phyloP scores from a whole-genome alignment of 371 early-diverging fungal species.

The Lichtheimia ramosa region DNA sequence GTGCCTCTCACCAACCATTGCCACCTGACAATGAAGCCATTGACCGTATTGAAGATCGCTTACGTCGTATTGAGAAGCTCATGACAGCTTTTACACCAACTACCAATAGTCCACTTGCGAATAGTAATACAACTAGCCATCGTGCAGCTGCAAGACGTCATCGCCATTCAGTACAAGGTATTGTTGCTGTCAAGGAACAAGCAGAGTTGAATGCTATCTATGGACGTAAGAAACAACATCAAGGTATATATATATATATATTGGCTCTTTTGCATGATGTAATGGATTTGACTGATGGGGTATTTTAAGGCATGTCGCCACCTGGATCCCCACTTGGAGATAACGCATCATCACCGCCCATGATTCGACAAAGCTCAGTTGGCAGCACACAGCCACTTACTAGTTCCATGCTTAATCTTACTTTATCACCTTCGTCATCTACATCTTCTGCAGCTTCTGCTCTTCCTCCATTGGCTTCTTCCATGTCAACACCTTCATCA shows the following conservation, averaged over 20 bases:
- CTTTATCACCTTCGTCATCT: conserved; percentile 37
- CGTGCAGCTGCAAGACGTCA: conserved; percentile 25
- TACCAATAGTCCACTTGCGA: conserved; percentile 11
- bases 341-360: conserved; percentile 16
- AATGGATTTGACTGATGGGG: not conserved
- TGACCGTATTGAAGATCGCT: conserved; percentile 50
- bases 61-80: conserved; percentile 46
- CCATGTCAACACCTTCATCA: conserved; percentile 27
- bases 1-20: conserved; percentile 6
- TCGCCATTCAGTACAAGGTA: conserved; percentile 52
- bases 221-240: conserved; percentile 13
- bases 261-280: not conserved
- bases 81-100: conserved; percentile 50
- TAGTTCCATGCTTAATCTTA: conserved; percentile 42
- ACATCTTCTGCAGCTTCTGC: conserved; percentile 22
- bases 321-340: conserved; percentile 5
- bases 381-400: conserved; percentile 17
- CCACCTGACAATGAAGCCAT: conserved; percentile 29
- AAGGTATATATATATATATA: not conserved
- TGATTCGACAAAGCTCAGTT: conserved; percentile 19
- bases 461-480: conserved; percentile 11
- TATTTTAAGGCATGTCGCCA: conserved; percentile 11
- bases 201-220: conserved; percentile 26
- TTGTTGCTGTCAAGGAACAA: conserved; percentile 44
- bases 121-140: conserved; percentile 2